Conservation (phyloP, 495 filamentous ascomycete species). For the Penicillium parvum region DNA sequence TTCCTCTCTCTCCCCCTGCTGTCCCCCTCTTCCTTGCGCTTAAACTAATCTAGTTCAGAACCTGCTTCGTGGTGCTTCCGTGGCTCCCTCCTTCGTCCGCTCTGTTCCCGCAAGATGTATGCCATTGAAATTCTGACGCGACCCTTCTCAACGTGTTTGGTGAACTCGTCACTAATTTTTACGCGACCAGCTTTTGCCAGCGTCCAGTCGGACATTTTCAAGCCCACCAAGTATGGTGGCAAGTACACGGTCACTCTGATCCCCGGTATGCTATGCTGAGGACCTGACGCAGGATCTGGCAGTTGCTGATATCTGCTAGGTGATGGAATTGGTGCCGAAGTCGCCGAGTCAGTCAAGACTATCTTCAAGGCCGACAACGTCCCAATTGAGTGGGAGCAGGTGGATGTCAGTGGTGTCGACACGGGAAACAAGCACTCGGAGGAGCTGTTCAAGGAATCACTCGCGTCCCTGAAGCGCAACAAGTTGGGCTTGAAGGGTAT, state of each 20-base stretch:
- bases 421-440: slow-evolving; percentile 84
- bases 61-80: slow-evolving; percentile 40
- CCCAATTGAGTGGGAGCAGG: slow-evolving; percentile 96
- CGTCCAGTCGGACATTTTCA: slow-evolving; percentile 85
- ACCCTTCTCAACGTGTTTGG: background rate
- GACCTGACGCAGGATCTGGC: background rate
- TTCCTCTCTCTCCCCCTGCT: slow-evolving; percentile 6
- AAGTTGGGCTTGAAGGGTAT: slow-evolving; percentile 97
- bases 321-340: slow-evolving; percentile 97
- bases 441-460: slow-evolving; percentile 89
- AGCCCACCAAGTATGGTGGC: slow-evolving; percentile 97
- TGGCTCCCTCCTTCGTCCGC: slow-evolving; percentile 31
- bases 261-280: slow-evolving; percentile 55
- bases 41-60: slow-evolving; percentile 29
- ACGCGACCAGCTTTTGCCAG: slow-evolving; percentile 57
- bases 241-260: slow-evolving; percentile 99
- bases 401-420: slow-evolving; percentile 91
- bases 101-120: slow-evolving; percentile 42
- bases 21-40: slow-evolving; percentile 5
- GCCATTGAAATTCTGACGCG: slow-evolving; percentile 14
- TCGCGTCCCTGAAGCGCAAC: slow-evolving; percentile 93
- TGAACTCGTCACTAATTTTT: slow-evolving; percentile 13
- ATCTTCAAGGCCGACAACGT: slow-evolving; percentile 99
- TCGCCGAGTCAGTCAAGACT: slow-evolving; percentile 95
- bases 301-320: slow-evolving; percentile 40